Evolutionary conservation across 2,329 filamentous ascomycete species (phyloP).

Genomic region (Dactylellina leptospora): DNA sequence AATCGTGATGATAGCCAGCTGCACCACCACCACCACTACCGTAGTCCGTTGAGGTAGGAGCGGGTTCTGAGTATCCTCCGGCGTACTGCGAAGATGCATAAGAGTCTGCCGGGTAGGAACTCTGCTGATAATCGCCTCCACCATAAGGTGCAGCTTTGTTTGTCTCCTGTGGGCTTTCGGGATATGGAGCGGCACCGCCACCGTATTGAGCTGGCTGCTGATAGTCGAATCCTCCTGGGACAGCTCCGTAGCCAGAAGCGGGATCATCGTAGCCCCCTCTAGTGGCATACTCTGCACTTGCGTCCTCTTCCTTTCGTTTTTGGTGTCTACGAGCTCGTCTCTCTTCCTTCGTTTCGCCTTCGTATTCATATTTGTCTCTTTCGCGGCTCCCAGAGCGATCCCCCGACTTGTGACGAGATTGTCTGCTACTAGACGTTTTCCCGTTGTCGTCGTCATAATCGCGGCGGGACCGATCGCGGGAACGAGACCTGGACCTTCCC

Average conservation of each 20-base stretch:
- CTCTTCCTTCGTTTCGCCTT: slow-evolving; percentile 43
- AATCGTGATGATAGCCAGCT: slow-evolving; percentile 24
- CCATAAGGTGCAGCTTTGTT: slow-evolving; percentile 33
- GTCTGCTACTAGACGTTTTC: neutral
- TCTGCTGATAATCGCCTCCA: slow-evolving; percentile 33
- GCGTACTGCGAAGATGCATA: slow-evolving; percentile 41
- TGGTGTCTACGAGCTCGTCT: slow-evolving; percentile 39
- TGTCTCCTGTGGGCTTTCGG: slow-evolving; percentile 35
- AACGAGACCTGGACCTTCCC: slow-evolving; percentile 48
- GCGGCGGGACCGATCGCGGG: slow-evolving; percentile 21
- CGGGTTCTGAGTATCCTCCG: slow-evolving; percentile 8
- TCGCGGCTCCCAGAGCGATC: slow-evolving; percentile 35
- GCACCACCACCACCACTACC: neutral
- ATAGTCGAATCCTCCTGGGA: slow-evolving; percentile 37
- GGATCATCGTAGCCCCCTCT: slow-evolving; percentile 25
- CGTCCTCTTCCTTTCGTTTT: slow-evolving; percentile 27
- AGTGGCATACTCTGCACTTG: slow-evolving; percentile 1
- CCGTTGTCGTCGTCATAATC: neutral
- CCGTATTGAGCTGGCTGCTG: slow-evolving; percentile 13
- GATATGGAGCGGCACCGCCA: slow-evolving; percentile 39
- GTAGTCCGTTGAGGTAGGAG: slow-evolving; percentile 7
- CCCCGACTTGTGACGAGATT: slow-evolving; percentile 30
- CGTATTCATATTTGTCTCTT: slow-evolving; percentile 8
- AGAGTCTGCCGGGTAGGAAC: slow-evolving; percentile 35
- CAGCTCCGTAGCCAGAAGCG: slow-evolving; percentile 17